Evolutionary conservation across 2,329 filamentous ascomycete species (phyloP), one percentile per base, ranked within the genome.

Genomic region (Dothistroma pini): DNA sequence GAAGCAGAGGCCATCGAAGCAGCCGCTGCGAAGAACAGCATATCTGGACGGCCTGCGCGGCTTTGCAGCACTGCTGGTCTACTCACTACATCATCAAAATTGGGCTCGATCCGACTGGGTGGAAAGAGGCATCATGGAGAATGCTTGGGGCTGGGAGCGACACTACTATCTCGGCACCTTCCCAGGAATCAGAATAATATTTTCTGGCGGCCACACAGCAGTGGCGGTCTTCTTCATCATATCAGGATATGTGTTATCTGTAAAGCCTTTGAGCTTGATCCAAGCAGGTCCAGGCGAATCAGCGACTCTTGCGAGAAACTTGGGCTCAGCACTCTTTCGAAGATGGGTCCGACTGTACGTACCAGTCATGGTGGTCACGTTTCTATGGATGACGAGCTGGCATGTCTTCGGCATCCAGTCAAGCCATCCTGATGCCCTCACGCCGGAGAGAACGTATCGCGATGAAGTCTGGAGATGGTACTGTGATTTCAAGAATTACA

Each of bases 51-150:
- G 86, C 14, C 75, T 89, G 9, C 77, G 87, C 66, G 87, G 87
- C 2, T 86, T 89, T 64, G 86, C 86, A 8, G 85, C 86, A 3
- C 78, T 89, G 32, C 70, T 88, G 19, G 87, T 89, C 14, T 89
- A 88, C 71, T 77, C 81, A 66, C 83, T 86, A 57, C 84, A 88
- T 71, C 80, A 87, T 71, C 73, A 82, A 64, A 59, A 70, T 5
- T 86, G 84, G 84, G 79, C 78, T 49, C 86, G 84, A 71, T 76
- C 70, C 59, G 73, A 71, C 29, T 71, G 63, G 1, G 68, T 69
- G 0, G 73, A 75, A 41, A 76, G 77, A 44, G 55, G 66, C 8
- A 72, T 77, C 1, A 74, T 86, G n/a, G 83, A 86, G 66, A 80
- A 81, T 49, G 78, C 78, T 7, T 88, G 78, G 63, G 80, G 83